Percentiles rank a stretch among this genome's conserved stretches.
Conservation (phyloP, 2,329 filamentous ascomycete species). For the Bipolaris victoriae region DNA sequence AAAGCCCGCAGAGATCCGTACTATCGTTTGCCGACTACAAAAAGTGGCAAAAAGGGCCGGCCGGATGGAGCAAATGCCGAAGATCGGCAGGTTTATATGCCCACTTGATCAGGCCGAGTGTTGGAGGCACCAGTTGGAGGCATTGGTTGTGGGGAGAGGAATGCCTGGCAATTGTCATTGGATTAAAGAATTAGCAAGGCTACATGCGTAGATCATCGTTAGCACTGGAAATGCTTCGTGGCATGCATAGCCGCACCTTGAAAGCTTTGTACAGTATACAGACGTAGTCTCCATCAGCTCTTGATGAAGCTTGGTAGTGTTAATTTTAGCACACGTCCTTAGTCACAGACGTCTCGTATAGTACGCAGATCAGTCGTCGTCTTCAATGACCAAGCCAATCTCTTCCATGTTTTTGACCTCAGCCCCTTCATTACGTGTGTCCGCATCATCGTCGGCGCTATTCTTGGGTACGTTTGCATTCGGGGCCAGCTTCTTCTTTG, state of each 20-base stretch:
- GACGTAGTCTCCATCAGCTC: conserved; percentile 5
- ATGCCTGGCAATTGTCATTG: background rate
- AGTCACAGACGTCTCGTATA: background rate
- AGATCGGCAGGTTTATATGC: background rate
- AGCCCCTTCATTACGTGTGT: conserved; percentile 32
- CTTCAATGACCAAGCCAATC: conserved; percentile 77
- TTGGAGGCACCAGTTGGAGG: background rate
- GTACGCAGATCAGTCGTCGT: conserved; percentile 67
- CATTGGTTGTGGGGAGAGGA: too few species aligned
- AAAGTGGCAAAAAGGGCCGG: background rate
- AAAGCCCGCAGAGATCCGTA: background rate
- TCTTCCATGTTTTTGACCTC: conserved; percentile 53
- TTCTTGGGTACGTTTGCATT: conserved; percentile 22
- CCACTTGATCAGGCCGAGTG: background rate
- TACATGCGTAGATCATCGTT: background rate
- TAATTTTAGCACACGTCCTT: conserved; percentile 1
- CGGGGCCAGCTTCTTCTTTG: conserved; percentile 39
- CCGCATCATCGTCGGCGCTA: conserved; percentile 39
- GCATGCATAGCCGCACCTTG: background rate
- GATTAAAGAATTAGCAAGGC: background rate
- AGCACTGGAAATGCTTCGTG: background rate
- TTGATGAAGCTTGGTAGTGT: conserved; percentile 8
- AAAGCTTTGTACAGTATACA: background rate
- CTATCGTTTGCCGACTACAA: background rate
- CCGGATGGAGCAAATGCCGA: background rate